phyloP scores from a whole-genome alignment of 2,329 filamentous ascomycete genomes.

The Thelonectria blattea region DNA sequence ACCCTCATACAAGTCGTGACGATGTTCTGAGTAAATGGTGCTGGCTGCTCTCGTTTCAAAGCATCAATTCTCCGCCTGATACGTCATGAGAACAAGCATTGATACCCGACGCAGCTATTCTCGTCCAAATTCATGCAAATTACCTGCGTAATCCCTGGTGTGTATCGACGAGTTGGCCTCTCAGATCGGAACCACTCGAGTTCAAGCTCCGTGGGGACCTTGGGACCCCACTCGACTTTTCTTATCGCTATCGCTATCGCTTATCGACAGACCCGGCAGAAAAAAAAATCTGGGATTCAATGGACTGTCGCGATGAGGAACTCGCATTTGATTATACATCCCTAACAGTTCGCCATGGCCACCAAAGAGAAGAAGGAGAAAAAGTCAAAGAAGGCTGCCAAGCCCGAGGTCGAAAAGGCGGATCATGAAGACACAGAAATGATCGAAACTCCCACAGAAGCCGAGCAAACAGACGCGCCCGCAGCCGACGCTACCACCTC shows the following conservation, averaged over 20 bases:
- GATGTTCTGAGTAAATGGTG: too few relatives aligned
- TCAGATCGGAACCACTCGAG: conserved; percentile 6
- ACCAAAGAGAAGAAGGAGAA: conserved; percentile 35
- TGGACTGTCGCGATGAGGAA: neutral
- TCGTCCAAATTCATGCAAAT: conserved; percentile 6
- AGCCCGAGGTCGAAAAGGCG: conserved; percentile 5
- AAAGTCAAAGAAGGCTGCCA: conserved; percentile 16
- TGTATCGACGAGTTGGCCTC: conserved; percentile 17
- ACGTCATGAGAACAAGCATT: neutral
- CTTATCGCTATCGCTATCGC: conserved; percentile 38
- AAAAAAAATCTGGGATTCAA: conserved; percentile 23
- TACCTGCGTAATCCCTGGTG: conserved; percentile 1
- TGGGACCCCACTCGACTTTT: conserved; percentile 33
- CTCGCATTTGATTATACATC: conserved; percentile 12
- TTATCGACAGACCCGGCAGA: conserved; percentile 32
- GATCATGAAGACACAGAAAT: conserved; percentile 23
- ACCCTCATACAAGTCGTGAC: too few relatives aligned
- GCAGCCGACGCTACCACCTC: conserved; percentile 29
- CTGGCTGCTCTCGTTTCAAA: neutral
- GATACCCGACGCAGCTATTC: neutral
- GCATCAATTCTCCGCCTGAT: neutral
- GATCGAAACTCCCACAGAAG: neutral
- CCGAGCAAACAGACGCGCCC: conserved; percentile 16
- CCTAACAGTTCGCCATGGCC: conserved; percentile 28
- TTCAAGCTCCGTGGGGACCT: conserved; percentile 6